Evolutionary conservation across 192 early-diverging fungal species (phyloP).

Genomic region (Coemansia reversa): DNA sequence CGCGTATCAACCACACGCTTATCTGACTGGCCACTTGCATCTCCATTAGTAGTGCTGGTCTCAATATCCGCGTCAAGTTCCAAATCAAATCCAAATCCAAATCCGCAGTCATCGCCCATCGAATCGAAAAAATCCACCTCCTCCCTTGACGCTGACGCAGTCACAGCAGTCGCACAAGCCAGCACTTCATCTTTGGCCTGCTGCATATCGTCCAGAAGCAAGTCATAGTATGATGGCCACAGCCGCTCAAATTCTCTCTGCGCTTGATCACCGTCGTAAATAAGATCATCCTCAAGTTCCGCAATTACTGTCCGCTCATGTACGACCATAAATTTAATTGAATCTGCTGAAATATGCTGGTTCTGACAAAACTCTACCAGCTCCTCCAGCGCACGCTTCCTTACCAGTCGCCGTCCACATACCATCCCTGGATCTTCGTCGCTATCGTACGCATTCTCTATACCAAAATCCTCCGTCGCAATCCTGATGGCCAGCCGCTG

Average conservation of each 20-base stretch:
- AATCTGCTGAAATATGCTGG: not conserved
- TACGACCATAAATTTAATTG: not conserved
- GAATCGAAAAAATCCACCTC: constrained; percentile 5
- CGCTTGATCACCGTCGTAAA: constrained; percentile 9
- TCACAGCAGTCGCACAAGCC: not conserved
- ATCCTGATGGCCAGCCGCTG: not conserved
- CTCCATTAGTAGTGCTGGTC: not conserved
- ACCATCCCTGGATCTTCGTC: constrained; percentile 20
- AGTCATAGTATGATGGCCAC: constrained; percentile 27
- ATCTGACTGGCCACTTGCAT: not conserved
- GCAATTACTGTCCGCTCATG: not conserved
- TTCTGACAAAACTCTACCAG: constrained; percentile 5
- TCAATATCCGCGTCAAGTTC: not conserved
- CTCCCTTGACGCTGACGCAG: not conserved
- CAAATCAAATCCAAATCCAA: constrained; percentile 12
- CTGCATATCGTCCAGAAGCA: constrained; percentile 19
- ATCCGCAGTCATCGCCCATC: not conserved
- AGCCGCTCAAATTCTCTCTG: constrained; percentile 7
- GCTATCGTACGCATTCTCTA: constrained; percentile 11
- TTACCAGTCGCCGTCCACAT: constrained; percentile 13
- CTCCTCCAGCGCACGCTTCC: constrained; percentile 13
- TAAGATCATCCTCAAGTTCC: constrained; percentile 15
- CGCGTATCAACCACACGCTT: constrained; percentile 5
- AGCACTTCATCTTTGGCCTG: not conserved
- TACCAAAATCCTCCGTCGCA: not conserved